phyloP scores from a whole-genome alignment of 345 rosid genomes.

The Diplotaxis tenuifolia region DNA sequence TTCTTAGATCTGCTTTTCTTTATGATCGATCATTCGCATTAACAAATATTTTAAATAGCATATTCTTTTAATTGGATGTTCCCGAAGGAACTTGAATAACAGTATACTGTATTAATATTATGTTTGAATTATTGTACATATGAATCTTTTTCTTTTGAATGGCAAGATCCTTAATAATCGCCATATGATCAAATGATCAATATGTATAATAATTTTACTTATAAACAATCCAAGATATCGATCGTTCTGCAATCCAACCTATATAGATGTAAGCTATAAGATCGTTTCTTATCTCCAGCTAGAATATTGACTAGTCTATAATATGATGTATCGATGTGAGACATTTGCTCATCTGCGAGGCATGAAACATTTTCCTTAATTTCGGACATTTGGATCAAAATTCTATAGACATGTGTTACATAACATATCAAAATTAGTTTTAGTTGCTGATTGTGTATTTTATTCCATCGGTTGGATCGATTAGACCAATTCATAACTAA shows the following conservation, averaged over 20 bases:
- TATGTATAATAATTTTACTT: background rate
- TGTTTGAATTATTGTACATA: background rate
- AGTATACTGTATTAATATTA: background rate
- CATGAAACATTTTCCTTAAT: background rate
- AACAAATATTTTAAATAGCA: background rate
- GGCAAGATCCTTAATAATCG: background rate
- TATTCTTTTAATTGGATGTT: background rate
- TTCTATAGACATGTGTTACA: background rate
- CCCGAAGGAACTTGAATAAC: background rate
- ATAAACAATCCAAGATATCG: background rate
- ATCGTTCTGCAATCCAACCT: background rate
- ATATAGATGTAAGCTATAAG: background rate
- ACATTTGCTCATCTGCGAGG: background rate
- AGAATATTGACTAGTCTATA: background rate
- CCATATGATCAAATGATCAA: background rate
- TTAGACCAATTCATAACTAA: no score
- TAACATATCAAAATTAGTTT: background rate
- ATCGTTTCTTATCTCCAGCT: background rate
- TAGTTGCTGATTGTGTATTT: background rate
- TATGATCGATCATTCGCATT: background rate
- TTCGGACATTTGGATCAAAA: background rate
- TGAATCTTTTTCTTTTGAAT: background rate
- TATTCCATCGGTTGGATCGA: no score
- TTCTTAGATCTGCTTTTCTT: conserved; percentile 22
- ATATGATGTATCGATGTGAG: background rate